Conservation (phyloP, 108 stramenopile species). For the Asterionellopsis glacialis region DNA sequence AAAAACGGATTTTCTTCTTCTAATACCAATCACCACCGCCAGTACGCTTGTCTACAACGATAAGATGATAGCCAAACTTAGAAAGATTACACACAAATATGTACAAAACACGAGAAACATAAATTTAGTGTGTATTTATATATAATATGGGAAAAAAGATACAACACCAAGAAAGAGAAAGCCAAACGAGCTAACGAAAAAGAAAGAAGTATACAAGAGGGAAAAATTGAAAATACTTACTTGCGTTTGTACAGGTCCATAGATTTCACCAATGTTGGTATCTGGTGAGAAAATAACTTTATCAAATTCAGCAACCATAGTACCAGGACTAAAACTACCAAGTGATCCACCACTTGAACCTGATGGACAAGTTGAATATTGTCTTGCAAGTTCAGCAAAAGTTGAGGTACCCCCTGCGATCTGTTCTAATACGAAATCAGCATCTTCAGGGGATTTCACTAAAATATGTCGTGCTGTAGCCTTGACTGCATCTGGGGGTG, state of each 20-base stretch:
- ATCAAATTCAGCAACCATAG: conserved; percentile 81
- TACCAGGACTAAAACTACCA: conserved; percentile 69
- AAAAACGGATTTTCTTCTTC: not conserved
- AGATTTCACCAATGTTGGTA: conserved; percentile 41
- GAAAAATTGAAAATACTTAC: not conserved
- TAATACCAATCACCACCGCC: conserved; percentile 27
- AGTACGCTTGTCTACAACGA: conserved; percentile 74
- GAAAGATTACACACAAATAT: not conserved
- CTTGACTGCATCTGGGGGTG: conserved; percentile 67
- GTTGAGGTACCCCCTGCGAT: conserved; percentile 31
- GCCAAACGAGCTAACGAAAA: too few species aligned
- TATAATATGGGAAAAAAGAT: too few species aligned
- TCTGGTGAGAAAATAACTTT: conserved; percentile 65
- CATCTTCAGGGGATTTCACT: conserved; percentile 48
- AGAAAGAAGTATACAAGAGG: not conserved
- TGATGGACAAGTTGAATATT: conserved; percentile 72
- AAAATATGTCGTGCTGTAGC: conserved; percentile 79
- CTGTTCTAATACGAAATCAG: conserved; percentile 41
- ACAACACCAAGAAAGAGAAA: too few species aligned
- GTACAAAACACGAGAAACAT: too few species aligned
- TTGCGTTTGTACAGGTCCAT: conserved; percentile 52
- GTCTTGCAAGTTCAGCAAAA: conserved; percentile 40
- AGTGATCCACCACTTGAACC: conserved; percentile 54
- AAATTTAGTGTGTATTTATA: too few species aligned
- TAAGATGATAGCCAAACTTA: conserved; percentile 72